Conservation (phyloP, 352 stramenopile genomes). For the Elongisporangium prolatum region DNA sequence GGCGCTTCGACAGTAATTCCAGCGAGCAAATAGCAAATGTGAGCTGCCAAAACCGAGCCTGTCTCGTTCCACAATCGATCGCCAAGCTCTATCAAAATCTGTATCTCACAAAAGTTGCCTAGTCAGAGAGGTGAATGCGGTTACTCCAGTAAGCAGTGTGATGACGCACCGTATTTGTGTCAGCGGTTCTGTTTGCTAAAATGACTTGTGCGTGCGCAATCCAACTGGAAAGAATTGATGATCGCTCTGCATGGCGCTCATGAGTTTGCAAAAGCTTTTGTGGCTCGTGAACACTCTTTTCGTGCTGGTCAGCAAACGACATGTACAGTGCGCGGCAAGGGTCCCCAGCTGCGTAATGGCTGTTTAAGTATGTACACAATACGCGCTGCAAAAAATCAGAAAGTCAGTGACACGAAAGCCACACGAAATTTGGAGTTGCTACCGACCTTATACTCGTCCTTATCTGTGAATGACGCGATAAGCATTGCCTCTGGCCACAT, state of each 20-base stretch:
- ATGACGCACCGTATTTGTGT: slow-evolving; percentile 63
- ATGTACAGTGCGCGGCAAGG: slow-evolving; percentile 75
- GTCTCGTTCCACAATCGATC: slow-evolving; percentile 76
- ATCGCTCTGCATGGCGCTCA: slow-evolving; percentile 23
- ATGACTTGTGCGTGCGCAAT: slow-evolving; percentile 79
- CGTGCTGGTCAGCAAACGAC: slow-evolving; percentile 78
- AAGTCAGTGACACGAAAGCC: neutral
- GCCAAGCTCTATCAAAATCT: slow-evolving; percentile 78
- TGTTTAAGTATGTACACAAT: slow-evolving; percentile 69
- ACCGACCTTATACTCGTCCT: slow-evolving; percentile 76
- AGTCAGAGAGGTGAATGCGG: too few species aligned
- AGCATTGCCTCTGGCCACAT: slow-evolving; percentile 88
- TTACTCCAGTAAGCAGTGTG: too few species aligned
- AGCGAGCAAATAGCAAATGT: slow-evolving; percentile 79
- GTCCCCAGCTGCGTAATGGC: slow-evolving; percentile 70
- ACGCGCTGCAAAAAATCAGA: slow-evolving; percentile 34
- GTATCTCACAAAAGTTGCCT: neutral
- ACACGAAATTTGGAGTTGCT: neutral
- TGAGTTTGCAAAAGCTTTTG: slow-evolving; percentile 54
- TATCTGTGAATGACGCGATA: slow-evolving; percentile 81
- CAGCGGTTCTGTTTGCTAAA: slow-evolving; percentile 69
- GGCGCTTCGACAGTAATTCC: slow-evolving; percentile 70
- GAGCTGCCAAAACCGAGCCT: slow-evolving; percentile 57
- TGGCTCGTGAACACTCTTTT: slow-evolving; percentile 82
- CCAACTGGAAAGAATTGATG: slow-evolving; percentile 66